Percentiles rank a stretch among this genome's conserved stretches.
phyloP scores from a whole-genome alignment of 345 rosid species.

The Eucalyptus curtisii region DNA sequence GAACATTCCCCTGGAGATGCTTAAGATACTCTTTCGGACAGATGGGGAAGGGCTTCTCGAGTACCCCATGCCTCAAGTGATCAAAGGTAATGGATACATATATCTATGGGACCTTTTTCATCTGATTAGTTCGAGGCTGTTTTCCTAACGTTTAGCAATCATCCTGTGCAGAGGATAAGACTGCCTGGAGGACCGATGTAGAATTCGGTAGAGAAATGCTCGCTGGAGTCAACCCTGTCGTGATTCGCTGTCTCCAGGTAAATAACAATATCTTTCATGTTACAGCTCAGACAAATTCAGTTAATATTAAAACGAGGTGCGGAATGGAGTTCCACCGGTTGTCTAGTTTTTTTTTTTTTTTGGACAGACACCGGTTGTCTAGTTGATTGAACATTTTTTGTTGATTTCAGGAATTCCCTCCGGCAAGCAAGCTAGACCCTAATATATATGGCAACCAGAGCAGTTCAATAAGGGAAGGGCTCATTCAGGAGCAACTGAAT shows the following conservation, averaged over 20 bases:
- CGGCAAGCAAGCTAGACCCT: slow-evolving; percentile 10
- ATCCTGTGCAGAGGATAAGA: slow-evolving; percentile 6
- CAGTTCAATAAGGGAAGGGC: slow-evolving; percentile 15
- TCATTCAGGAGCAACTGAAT: slow-evolving; percentile 5
- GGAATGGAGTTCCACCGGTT: not conserved
- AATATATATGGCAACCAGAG: slow-evolving; percentile 14
- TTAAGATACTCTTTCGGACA: slow-evolving; percentile 13
- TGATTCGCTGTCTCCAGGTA: slow-evolving; percentile 16
- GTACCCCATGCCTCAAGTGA: slow-evolving; percentile 26
- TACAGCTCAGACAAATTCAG: not conserved
- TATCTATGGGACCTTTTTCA: not conserved
- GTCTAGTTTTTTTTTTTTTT: no score
- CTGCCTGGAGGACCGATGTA: slow-evolving; percentile 37
- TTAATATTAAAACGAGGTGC: not conserved
- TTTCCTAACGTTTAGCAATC: not conserved
- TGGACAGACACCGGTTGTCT: not conserved
- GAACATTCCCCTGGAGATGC: slow-evolving; percentile 17
- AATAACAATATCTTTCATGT: not conserved
- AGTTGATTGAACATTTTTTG: not conserved
- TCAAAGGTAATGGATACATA: slow-evolving; percentile 7
- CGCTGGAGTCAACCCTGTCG: slow-evolving; percentile 22
- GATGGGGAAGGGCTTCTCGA: slow-evolving; percentile 20
- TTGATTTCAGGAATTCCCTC: slow-evolving; percentile 24
- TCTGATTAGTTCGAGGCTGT: no score
- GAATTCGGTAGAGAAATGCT: slow-evolving; percentile 32